A percentile compares a stretch with the other conserved stretches of the same genome.
Conservation (phyloP, 2,329 filamentous ascomycete genomes). For the Fusarium goolgardi region DNA sequence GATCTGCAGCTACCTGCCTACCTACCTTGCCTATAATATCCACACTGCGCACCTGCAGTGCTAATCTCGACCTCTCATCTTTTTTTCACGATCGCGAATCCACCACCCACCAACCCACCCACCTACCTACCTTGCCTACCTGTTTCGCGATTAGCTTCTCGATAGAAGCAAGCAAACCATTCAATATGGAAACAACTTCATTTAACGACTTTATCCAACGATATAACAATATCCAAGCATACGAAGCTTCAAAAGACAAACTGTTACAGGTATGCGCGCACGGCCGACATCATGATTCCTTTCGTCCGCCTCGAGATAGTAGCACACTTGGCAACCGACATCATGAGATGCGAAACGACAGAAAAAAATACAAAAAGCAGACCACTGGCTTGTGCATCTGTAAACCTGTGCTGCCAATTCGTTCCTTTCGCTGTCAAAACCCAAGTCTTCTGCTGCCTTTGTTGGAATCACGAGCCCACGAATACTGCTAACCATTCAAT, state of each 20-base stretch:
- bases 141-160: conserved; percentile 18
- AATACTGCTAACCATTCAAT: conserved; percentile 9
- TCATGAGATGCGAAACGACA: background rate
- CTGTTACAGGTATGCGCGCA: conserved; percentile 60
- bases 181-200: conserved; percentile 45
- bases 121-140: conserved; percentile 3
- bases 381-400: background rate
- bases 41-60: conserved; percentile 26
- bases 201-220: conserved; percentile 61
- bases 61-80: conserved; percentile 7
- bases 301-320: conserved; percentile 9
- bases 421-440: background rate
- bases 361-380: background rate
- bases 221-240: conserved; percentile 58
- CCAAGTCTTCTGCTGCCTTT: background rate
- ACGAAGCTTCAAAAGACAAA: conserved; percentile 56
- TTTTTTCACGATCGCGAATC: conserved; percentile 8
- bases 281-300: conserved; percentile 4
- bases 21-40: conserved; percentile 9
- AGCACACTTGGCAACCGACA: background rate
- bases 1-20: conserved; percentile 17
- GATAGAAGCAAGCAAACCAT: conserved; percentile 1
- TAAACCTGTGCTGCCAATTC: background rate
- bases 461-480: background rate
- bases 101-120: background rate